Evolutionary conservation across 139 green algal species (phyloP).

Genomic region (Picochlorum sp.): DNA sequence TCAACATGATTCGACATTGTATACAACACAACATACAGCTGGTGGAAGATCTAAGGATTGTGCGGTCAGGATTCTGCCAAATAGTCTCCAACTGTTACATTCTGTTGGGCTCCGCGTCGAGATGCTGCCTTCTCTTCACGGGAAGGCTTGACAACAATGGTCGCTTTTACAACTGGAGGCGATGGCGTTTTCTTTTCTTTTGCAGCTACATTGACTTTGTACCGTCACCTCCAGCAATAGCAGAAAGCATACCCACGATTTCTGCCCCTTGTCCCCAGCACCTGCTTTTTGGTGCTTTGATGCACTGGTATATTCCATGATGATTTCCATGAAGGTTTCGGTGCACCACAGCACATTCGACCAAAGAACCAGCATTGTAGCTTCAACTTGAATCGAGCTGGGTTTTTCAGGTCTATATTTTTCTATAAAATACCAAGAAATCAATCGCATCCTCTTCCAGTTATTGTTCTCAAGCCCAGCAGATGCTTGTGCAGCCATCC

Average conservation of each 20-base stretch:
- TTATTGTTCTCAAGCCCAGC: slow-evolving; percentile 32
- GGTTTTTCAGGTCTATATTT: slow-evolving; percentile 2
- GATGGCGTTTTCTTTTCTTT: slow-evolving; percentile 4
- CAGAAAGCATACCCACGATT: slow-evolving; percentile 48
- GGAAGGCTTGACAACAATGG: not conserved
- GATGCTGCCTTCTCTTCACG: not conserved
- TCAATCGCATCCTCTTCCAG: slow-evolving; percentile 50
- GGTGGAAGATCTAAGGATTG: slow-evolving; percentile 72
- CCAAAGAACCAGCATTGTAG: slow-evolving; percentile 37
- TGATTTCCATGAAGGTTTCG: not conserved
- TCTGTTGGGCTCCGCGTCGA: not conserved
- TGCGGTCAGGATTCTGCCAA: slow-evolving; percentile 56
- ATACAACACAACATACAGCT: not conserved
- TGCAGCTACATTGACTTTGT: not conserved
- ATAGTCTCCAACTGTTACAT: slow-evolving; percentile 25
- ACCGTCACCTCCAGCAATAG: slow-evolving; percentile 48
- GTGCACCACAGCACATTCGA: not conserved
- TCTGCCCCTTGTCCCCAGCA: too few species aligned
- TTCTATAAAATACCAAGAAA: slow-evolving; percentile 58
- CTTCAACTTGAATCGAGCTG: slow-evolving; percentile 16
- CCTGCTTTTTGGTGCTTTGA: not conserved
- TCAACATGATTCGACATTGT: not conserved
- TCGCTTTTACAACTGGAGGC: not conserved
- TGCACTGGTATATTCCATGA: not conserved
- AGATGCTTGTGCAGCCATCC: slow-evolving; percentile 36